These are phyloP conservation scores for Lepidium aucheri DNA, from an alignment of 345 rosid species.

Conservation along the genomic window DNA sequence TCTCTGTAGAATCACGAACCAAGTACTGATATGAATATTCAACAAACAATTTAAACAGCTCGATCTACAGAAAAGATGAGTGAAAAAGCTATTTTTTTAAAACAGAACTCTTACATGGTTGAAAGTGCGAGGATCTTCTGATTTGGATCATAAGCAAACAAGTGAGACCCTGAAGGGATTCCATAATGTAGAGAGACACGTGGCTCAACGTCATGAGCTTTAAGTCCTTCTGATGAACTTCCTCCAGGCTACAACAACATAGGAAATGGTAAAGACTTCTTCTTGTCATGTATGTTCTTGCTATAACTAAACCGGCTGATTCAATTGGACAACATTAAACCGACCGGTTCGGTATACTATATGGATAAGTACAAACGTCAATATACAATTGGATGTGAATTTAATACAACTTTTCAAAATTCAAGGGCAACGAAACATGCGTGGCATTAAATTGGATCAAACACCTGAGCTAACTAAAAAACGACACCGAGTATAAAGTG, in stretches of 20 bases:
- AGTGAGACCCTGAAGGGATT: slow-evolving; percentile 59
- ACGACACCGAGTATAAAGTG: slow-evolving; percentile 11
- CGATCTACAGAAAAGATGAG: neutral
- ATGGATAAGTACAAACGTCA: slow-evolving; percentile 11
- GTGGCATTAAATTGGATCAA: slow-evolving; percentile 1
- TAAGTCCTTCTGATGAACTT: slow-evolving; percentile 42
- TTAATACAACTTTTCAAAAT: slow-evolving; percentile 5
- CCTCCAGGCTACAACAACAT: slow-evolving; percentile 54
- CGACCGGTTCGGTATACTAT: neutral
- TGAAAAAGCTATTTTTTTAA: too few species aligned
- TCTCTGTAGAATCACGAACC: slow-evolving; percentile 36
- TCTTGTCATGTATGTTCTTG: neutral
- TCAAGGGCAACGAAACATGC: slow-evolving; percentile 7
- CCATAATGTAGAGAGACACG: slow-evolving; percentile 71
- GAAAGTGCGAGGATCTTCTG: slow-evolving; percentile 73
- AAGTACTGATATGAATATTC: neutral
- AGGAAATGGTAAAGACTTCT: neutral
- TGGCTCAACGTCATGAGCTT: slow-evolving; percentile 73
- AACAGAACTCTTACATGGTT: slow-evolving; percentile 39
- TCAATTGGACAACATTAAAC: neutral
- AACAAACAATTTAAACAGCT: neutral
- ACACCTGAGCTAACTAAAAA: slow-evolving; percentile 18
- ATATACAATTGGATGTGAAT: neutral
- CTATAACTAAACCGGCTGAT: slow-evolving; percentile 1
- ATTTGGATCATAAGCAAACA: slow-evolving; percentile 57